A percentile compares a stretch with the other conserved stretches of the same genome.
These are phyloP conservation scores for Talaromyces sp. DNA, from an alignment of 2,329 filamentous ascomycete species.

Conservation along the genomic window DNA sequence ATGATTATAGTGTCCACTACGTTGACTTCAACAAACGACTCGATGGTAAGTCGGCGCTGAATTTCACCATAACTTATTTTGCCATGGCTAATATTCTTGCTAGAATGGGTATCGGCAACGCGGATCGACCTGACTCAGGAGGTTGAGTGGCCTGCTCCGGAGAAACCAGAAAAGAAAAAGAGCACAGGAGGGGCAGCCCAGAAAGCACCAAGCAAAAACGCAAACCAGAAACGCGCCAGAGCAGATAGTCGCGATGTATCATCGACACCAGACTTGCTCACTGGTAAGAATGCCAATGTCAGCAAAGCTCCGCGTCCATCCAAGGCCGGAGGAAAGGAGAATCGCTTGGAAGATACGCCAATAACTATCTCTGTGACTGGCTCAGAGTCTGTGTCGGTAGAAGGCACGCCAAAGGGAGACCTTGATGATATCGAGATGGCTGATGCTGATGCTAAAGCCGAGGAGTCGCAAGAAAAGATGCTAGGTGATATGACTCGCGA, in stretches of 20 bases:
- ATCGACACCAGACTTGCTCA: constrained; percentile 50
- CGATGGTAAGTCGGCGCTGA: constrained; percentile 39
- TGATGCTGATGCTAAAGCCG: constrained; percentile 32
- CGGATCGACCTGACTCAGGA: constrained; percentile 84
- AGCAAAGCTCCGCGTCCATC: constrained; percentile 46
- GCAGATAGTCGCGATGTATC: constrained; percentile 52
- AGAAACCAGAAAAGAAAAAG: constrained; percentile 84
- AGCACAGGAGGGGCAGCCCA: constrained; percentile 49
- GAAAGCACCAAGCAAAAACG: constrained; percentile 55
- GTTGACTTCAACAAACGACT: constrained; percentile 94
- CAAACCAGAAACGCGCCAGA: constrained; percentile 47
- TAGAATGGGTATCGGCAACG: constrained; percentile 81
- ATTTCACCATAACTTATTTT: background rate
- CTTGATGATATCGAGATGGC: constrained; percentile 42
- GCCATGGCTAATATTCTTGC: constrained; percentile 37
- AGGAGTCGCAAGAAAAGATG: constrained; percentile 36
- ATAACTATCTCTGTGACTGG: constrained; percentile 26
- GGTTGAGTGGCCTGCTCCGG: constrained; percentile 92
- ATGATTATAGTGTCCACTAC: constrained; percentile 67
- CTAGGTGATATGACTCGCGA: constrained; percentile 56
- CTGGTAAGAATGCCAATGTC: constrained; percentile 46
- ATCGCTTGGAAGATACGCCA: constrained; percentile 45
- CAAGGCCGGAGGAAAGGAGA: constrained; percentile 58
- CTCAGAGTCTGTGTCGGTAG: constrained; percentile 33
- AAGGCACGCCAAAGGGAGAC: constrained; percentile 36